These are phyloP conservation scores for Carallia pectinifolia DNA, from an alignment of 345 rosid genomes.

Conservation along the genomic window DNA sequence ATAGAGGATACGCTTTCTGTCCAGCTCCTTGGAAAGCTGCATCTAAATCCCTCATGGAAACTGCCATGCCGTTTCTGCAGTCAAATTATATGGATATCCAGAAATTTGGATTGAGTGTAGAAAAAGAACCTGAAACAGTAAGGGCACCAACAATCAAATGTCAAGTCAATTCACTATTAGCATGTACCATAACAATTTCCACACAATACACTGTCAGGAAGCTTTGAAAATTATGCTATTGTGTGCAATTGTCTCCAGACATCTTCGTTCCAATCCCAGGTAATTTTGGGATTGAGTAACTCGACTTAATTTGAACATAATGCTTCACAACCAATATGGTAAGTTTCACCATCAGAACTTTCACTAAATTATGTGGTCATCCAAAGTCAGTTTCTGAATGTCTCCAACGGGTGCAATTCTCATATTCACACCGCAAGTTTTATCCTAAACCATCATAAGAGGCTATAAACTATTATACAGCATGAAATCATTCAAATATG, in stretches of 20 bases:
- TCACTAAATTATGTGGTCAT: neutral
- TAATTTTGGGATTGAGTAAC: neutral
- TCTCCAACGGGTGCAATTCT: neutral
- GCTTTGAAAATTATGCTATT: too few species aligned
- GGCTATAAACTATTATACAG: neutral
- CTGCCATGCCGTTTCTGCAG: conserved; percentile 60
- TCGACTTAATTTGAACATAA: neutral
- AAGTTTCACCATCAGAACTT: conserved; percentile 6
- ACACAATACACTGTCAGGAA: too few species aligned
- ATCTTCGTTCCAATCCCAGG: neutral
- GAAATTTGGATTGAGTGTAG: conserved; percentile 23
- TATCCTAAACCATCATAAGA: conserved; percentile 1
- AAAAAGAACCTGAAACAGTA: conserved; percentile 34
- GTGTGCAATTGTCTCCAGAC: too few species aligned
- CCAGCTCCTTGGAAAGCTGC: conserved; percentile 98
- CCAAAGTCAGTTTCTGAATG: neutral
- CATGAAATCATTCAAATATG: neutral
- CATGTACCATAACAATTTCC: too few species aligned
- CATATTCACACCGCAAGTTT: neutral
- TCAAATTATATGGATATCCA: conserved; percentile 35
- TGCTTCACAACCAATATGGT: neutral
- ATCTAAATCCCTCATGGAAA: conserved; percentile 98
- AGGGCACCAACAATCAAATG: conserved; percentile 14
- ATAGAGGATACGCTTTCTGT: conserved; percentile 91
- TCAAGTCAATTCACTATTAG: neutral